Percentiles rank a stretch among this genome's conserved stretches.
These are phyloP conservation scores for Wickerhamomyces bovis DNA, from an alignment of 805 yeast species.

Conservation along the genomic window DNA sequence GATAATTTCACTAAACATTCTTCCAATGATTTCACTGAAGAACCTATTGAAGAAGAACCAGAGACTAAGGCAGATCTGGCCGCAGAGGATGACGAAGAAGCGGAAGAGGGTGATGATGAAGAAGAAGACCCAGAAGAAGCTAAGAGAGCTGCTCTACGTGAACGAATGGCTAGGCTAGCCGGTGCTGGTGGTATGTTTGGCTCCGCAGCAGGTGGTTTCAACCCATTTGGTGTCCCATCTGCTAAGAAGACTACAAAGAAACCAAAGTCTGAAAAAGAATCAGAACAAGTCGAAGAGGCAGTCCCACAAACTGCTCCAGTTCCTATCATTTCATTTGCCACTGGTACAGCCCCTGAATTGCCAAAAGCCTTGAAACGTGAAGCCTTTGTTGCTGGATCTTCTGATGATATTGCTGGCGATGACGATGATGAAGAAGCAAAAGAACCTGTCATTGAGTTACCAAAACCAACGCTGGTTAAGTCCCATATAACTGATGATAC, in stretches of 20 bases:
- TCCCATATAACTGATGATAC: constrained; percentile 6
- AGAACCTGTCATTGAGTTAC: background rate
- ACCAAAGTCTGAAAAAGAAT: constrained; percentile 19
- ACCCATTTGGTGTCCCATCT: constrained; percentile 35
- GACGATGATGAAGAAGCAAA: constrained; percentile 2
- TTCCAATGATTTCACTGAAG: constrained; percentile 1
- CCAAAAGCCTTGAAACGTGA: constrained; percentile 17
- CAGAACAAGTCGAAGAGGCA: constrained; percentile 11
- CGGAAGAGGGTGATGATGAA: constrained; percentile 45
- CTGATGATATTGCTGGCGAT: constrained; percentile 4
- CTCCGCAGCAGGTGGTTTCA: constrained; percentile 26
- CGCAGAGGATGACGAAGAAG: constrained; percentile 27
- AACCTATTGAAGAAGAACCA: constrained; percentile 1
- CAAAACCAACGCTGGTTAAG: constrained; percentile 3
- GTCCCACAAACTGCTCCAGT: constrained; percentile 29
- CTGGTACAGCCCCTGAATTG: constrained; percentile 20
- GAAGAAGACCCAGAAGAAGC: constrained; percentile 74
- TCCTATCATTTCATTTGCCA: constrained; percentile 49
- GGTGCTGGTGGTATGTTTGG: constrained; percentile 61
- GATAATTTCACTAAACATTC: background rate
- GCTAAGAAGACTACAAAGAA: constrained; percentile 18
- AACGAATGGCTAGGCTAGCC: constrained; percentile 93
- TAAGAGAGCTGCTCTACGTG: constrained; percentile 71
- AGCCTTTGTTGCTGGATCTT: constrained; percentile 6
- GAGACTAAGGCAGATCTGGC: constrained; percentile 30